Conservation (phyloP, 2,329 filamentous ascomycete genomes). For the Exophiala sp. region DNA sequence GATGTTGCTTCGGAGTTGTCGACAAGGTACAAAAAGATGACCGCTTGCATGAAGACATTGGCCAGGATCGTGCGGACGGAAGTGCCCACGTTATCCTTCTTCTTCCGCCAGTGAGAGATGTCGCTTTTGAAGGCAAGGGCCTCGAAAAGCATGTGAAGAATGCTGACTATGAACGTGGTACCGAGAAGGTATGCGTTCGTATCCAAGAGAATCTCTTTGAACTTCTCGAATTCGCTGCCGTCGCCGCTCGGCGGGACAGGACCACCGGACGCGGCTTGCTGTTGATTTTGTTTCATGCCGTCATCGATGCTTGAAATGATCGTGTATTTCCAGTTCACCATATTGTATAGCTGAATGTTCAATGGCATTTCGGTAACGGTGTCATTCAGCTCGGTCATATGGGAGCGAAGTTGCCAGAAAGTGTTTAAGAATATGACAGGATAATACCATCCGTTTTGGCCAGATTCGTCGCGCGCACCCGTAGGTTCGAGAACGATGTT, state of each 20-base stretch:
- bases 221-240: constrained; percentile 90
- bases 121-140: constrained; percentile 96
- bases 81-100: constrained; percentile 98
- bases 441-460: constrained; percentile 89
- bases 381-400: constrained; percentile 89
- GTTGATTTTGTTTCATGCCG: constrained; percentile 77
- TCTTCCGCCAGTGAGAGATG: constrained; percentile 97
- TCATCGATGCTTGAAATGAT: constrained; percentile 80
- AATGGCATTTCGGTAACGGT: constrained; percentile 80
- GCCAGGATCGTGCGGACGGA: constrained; percentile 93
- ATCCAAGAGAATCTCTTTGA: constrained; percentile 92
- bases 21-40: constrained; percentile 94
- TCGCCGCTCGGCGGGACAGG: constrained; percentile 74
- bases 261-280: constrained; percentile 71
- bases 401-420: constrained; percentile 90
- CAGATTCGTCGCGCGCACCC: constrained; percentile 75
- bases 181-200: constrained; percentile 88
- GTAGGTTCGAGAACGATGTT: constrained; percentile 76
- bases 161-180: constrained; percentile 77
- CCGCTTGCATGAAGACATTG: constrained; percentile 94
- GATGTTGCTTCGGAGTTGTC: constrained; percentile 98
- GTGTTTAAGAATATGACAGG: constrained; percentile 90
- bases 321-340: constrained; percentile 86
- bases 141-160: constrained; percentile 93
- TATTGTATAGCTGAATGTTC: constrained; percentile 77